A percentile compares a stretch with the other conserved stretches of the same genome.
Evolutionary conservation across 2,329 filamentous ascomycete species (phyloP).

Genomic region (Fusarium bulbicola): DNA sequence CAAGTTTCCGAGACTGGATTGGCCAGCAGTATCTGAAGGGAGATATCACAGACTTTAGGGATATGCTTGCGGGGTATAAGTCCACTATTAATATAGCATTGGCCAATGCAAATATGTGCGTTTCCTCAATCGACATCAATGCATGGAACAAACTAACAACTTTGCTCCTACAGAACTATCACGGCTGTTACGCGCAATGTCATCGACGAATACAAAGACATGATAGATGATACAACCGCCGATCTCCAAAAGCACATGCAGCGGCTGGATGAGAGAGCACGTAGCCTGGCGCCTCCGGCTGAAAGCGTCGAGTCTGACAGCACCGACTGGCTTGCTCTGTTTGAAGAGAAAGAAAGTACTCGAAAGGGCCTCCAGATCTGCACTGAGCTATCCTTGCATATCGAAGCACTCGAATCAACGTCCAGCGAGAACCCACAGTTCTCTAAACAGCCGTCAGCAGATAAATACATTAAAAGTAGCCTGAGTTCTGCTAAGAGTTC

Average conservation of each 20-base stretch:
- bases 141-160: neutral
- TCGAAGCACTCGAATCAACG: constrained; percentile 6
- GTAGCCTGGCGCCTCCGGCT: neutral
- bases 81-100: constrained; percentile 38
- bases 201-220: constrained; percentile 10
- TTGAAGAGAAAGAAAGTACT: constrained; percentile 39
- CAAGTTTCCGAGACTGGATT: constrained; percentile 56
- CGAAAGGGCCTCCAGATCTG: constrained; percentile 36
- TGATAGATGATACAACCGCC: constrained; percentile 22
- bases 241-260: constrained; percentile 20
- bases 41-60: constrained; percentile 52
- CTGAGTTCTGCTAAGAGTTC: constrained; percentile 24
- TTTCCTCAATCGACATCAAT: neutral
- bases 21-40: constrained; percentile 55
- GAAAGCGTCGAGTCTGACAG: constrained; percentile 13
- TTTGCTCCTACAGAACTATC: neutral
- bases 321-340: constrained; percentile 28
- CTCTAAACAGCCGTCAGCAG: constrained; percentile 28
- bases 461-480: constrained; percentile 28
- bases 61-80: constrained; percentile 53
- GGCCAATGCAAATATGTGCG: constrained; percentile 33
- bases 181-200: constrained; percentile 5
- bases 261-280: constrained; percentile 16
- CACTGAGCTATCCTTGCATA: constrained; percentile 34
- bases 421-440: neutral